Percentiles rank a stretch among this genome's conserved stretches.
Evolutionary conservation across 2,329 filamentous ascomycete species (phyloP).

Genomic region (Ustilaginoidea virens): DNA sequence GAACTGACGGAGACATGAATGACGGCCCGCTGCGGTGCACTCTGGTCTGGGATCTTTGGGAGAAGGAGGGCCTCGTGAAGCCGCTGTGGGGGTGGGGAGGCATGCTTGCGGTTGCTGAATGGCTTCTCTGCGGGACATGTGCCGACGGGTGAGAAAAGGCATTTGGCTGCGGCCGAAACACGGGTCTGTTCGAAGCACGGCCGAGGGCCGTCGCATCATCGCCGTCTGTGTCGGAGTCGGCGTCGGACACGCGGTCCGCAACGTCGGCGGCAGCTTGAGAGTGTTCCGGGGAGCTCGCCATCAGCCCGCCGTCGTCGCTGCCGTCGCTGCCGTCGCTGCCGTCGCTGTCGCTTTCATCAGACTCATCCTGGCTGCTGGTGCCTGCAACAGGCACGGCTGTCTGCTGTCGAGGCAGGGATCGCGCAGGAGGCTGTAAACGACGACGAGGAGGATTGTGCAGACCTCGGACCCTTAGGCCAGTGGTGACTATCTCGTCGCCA

Average conservation of each 20-base stretch:
- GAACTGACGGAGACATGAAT: conserved; percentile 58
- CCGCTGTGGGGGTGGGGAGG: conserved; percentile 33
- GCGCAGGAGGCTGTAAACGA: conserved; percentile 20
- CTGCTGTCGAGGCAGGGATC: conserved; percentile 22
- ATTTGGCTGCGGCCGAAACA: conserved; percentile 79
- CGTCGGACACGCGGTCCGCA: conserved; percentile 29
- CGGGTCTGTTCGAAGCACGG: conserved; percentile 30
- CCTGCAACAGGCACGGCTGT: conserved; percentile 26
- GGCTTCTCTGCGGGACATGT: conserved; percentile 28
- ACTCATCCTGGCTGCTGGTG: conserved; percentile 80
- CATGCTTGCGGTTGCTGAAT: conserved; percentile 33
- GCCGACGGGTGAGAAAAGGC: conserved; percentile 74
- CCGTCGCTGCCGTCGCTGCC: conserved; percentile 54
- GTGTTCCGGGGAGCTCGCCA: conserved; percentile 45
- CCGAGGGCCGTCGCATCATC: conserved; percentile 77
- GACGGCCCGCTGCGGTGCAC: conserved; percentile 34
- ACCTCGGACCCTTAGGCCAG: conserved; percentile 62
- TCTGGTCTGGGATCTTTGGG: conserved; percentile 31
- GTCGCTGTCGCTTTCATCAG: conserved; percentile 71
- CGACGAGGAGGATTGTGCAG: conserved; percentile 47
- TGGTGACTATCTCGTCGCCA: conserved; percentile 80
- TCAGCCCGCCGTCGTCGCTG: conserved; percentile 62
- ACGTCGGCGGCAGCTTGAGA: conserved; percentile 14
- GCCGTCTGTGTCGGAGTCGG: conserved; percentile 38
- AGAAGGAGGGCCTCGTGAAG: conserved; percentile 33